Base-by-base conservation (phyloP, 129 eudicot species). In the Centrapalus pauciflorus region DNA sequence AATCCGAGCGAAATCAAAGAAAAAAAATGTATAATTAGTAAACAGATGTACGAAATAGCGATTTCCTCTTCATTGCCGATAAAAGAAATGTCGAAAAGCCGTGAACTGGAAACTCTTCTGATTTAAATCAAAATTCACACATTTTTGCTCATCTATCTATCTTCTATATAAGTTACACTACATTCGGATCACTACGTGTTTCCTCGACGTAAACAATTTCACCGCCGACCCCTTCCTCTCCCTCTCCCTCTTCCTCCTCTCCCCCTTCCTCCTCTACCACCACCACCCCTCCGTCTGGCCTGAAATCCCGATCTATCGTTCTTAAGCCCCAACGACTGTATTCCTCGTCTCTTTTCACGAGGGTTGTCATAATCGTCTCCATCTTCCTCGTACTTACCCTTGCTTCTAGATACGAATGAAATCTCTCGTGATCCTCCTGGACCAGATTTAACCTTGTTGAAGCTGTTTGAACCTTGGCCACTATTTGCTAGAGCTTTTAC, bases 351-450 rank as follows among this genome's bases (percentile, higher is more conserved):
- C 62, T 80, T 87, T 13, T 62, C 90, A 25, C 80, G 79, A 1
- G 60, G 82, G 46, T 66, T 58, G 5, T 87, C 90, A 6, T 61
- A 79, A 64, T 81, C 82, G 2, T 48, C 82, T 35, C 82, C 95
- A n/a, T 85, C 86, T 49, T 86, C 95, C 67, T 32, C 64, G 43
- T 82, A 80, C 70, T 77, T 89, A 7, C 78, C 83, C 6, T 84
- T 77, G 69, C 86, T 89, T 74, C 81, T 79, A 10, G 96, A 66
- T 37, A 79, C 68, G 45, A 89, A 93, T 14, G 99, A 89, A 55
- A 93, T 84, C 77, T 93, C 99, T 27, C 95, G 73, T 0, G 99
- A 93, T n/a, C 99, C 96, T 3, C 99, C 95, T 0, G 80, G 83
- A 0, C 96, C 99, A 4, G 79, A 55, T 75, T 93, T 93, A 41